A percentile compares a stretch with the other conserved stretches of the same genome.
Conservation (phyloP, 306 rosid genomes). For the Lablab purpureus region DNA sequence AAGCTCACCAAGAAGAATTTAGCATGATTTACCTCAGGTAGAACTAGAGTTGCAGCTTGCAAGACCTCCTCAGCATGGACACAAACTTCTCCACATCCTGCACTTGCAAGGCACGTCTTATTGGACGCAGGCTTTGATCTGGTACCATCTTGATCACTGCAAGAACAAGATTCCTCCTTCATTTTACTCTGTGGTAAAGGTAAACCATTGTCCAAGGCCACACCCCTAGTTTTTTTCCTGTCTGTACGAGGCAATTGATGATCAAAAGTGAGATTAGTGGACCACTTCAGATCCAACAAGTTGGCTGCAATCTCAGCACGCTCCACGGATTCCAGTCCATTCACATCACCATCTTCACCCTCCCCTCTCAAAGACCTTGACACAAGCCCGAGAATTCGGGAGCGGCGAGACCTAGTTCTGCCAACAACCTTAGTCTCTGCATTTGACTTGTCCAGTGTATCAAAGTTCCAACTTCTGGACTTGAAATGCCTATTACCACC, state of each 20-base stretch:
- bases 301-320: conserved; percentile 91
- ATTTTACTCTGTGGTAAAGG: neutral
- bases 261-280: conserved; percentile 68
- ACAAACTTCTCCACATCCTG: conserved; percentile 48
- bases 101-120: conserved; percentile 46
- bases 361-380: conserved; percentile 58
- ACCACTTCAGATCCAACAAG: conserved; percentile 87
- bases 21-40: conserved; percentile 58
- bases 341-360: conserved; percentile 36
- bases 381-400: conserved; percentile 66
- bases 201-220: conserved; percentile 39
- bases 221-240: conserved; percentile 38
- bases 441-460: conserved; percentile 20
- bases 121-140: conserved; percentile 38
- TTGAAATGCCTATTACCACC: conserved; percentile 50
- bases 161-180: conserved; percentile 42
- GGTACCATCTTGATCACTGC: conserved; percentile 29
- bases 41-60: conserved; percentile 50
- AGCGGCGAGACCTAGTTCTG: conserved; percentile 62
- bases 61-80: conserved; percentile 47
- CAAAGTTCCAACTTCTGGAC: conserved; percentile 58
- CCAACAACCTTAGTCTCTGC: conserved; percentile 47
- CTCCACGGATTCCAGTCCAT: conserved; percentile 60
- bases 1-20: neutral
- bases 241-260: conserved; percentile 45